These are phyloP conservation scores for Xylaria castorea DNA, from an alignment of 495 filamentous ascomycete species.

Conservation along the genomic window DNA sequence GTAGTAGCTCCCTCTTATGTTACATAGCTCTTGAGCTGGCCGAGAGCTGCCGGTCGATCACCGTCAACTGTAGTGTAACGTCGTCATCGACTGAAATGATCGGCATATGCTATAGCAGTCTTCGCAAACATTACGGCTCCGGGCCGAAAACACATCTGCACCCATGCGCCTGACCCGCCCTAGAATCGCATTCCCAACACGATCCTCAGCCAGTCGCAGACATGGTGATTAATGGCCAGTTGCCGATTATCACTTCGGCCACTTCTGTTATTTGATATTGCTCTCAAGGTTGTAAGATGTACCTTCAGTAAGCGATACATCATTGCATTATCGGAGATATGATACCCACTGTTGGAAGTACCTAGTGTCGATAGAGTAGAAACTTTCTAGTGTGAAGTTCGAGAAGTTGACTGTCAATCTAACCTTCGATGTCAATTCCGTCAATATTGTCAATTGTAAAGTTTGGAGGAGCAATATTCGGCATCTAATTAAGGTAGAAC, in stretches of 20 bases:
- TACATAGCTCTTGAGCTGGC: slow-evolving; percentile 5
- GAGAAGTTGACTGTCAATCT: not conserved
- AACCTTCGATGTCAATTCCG: not conserved
- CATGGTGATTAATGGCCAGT: not conserved
- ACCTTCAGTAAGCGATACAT: not conserved
- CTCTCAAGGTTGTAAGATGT: not conserved
- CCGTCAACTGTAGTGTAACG: slow-evolving; percentile 3
- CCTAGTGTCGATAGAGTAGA: not conserved
- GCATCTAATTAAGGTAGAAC: not conserved
- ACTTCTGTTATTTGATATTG: slow-evolving; percentile 8
- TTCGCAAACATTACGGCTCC: slow-evolving; percentile 14
- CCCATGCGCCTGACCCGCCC: not conserved
- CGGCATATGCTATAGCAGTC: slow-evolving; percentile 1
- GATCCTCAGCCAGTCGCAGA: not conserved
- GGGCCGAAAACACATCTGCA: slow-evolving; percentile 19
- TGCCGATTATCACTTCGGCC: not conserved
- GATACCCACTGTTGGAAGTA: not conserved
- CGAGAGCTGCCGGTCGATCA: slow-evolving; percentile 20
- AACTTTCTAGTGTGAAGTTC: not conserved
- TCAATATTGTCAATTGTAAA: not conserved
- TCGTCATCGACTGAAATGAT: not conserved
- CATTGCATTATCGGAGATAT: not conserved
- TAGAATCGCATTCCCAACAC: not conserved
- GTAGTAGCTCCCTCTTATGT: not conserved
- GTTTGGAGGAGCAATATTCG: not conserved